Evolutionary conservation across 441 rosid species (phyloP), one percentile per base, ranked within the genome.

Genomic region (Isatis lusitanica): DNA sequence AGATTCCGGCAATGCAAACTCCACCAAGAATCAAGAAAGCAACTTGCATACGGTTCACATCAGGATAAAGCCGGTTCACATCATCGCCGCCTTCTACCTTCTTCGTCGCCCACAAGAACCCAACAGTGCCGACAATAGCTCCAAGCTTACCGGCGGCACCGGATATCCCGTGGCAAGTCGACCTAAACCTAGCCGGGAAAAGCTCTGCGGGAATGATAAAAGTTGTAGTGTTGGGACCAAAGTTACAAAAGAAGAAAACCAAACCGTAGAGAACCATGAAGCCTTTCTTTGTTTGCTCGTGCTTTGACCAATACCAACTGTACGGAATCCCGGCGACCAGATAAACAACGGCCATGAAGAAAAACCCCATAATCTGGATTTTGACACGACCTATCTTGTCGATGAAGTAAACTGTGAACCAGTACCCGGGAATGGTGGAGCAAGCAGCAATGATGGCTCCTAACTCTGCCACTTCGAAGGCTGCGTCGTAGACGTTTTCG

Each of bases 151-250:
- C 94, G 13, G 50, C 21, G 0, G 97, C 92, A 10, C 87, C 97
- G 0, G 91, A 76, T 26, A 91, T 86, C 38, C 90, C 92, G 39
- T 91, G 91, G 67, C 97, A 91, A 0, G 91, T 88, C 7, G 94
- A 81, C 66, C 97, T 79, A 21, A 88, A 84, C 69, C 94, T 81
- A 0, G 97, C 90, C 1, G 94, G 97, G 24, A 91, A 91, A 10
- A 89, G 87, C 62, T 91, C 94, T 0, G 91, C 94, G 0, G 97
- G 97, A 2, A 87, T 81, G 2, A 91, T 87, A 62, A 87, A 91
- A 0, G 97, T 89, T 3, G 94, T 89, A 0, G 91, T 83, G 76
- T 89, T 87, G 6, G 93, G 97, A 43, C 94, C 93, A 13, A 85
- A 86, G 64, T 87, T 85, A 33, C 87, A 77, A 39, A 87, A 91